Conservation (phyloP, 2,329 filamentous ascomycete species). For the Mariannaea elegans region DNA sequence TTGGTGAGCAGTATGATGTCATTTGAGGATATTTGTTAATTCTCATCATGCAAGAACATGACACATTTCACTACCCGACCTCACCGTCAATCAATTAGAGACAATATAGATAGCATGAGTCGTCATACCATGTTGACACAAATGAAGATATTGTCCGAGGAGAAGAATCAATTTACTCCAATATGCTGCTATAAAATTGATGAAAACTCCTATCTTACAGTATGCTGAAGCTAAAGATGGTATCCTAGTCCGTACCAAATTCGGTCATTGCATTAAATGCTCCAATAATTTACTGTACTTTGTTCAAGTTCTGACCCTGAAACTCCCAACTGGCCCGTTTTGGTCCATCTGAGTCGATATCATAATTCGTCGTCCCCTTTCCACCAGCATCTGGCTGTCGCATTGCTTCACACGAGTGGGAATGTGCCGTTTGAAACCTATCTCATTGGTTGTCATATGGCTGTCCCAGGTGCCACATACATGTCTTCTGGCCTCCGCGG, state of each 20-base stretch:
- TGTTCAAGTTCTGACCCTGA: constrained; percentile 2
- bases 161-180: too few relatives aligned
- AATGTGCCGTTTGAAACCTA: not conserved
- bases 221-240: constrained; percentile 8
- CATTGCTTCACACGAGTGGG: not conserved
- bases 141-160: too few relatives aligned
- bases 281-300: constrained; percentile 3
- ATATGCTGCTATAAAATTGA: not conserved
- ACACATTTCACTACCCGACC: too few relatives aligned
- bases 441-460: constrained; percentile 9
- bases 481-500: constrained; percentile 8
- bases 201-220: not conserved
- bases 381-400: not conserved
- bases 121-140: not conserved
- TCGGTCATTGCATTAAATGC: not conserved
- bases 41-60: too few relatives aligned
- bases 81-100: too few relatives aligned
- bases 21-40: too few relatives aligned
- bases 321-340: not conserved
- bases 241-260: constrained; percentile 1
- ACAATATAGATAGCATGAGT: too few relatives aligned
- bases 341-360: not conserved
- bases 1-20: too few relatives aligned
- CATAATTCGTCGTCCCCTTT: too few relatives aligned
- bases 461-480: constrained; percentile 20